Evolutionary conservation across 768 basidiomycete genomes (phyloP).

Genomic region (Mycena epipterygia): DNA sequence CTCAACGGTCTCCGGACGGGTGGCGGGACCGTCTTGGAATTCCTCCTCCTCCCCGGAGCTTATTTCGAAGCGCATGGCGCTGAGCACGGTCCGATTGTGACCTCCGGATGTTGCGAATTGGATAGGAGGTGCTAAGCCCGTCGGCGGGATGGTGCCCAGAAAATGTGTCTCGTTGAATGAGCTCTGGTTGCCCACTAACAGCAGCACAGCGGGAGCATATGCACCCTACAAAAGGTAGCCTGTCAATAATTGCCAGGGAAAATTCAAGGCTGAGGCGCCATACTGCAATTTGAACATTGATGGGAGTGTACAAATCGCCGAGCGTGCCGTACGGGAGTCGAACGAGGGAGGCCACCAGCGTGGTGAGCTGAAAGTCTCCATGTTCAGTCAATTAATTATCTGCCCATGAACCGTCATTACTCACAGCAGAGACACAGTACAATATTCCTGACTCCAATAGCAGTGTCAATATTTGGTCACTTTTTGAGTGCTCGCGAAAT

Average conservation of each 20-base stretch:
- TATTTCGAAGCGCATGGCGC: background rate
- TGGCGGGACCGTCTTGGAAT: background rate
- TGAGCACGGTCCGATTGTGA: background rate
- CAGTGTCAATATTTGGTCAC: background rate
- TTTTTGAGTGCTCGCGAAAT: background rate
- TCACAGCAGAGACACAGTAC: constrained; percentile 17
- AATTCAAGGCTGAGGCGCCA: background rate
- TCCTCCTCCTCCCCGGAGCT: background rate
- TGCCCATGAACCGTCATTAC: background rate
- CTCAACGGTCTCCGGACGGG: too few relatives aligned
- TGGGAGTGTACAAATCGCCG: background rate
- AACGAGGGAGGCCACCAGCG: background rate
- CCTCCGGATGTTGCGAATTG: background rate
- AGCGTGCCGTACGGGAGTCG: constrained; percentile 11
- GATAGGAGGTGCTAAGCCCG: background rate
- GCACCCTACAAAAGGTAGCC: too few relatives aligned
- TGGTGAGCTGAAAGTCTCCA: too few relatives aligned
- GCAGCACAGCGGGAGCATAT: constrained; percentile 1
- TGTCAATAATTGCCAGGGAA: too few relatives aligned
- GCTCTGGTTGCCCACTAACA: background rate
- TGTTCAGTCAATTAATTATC: background rate
- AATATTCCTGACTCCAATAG: constrained; percentile 13
- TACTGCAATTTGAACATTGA: background rate
- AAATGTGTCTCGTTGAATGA: constrained; percentile 7
- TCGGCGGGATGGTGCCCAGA: background rate